Base-by-base conservation (phyloP, 1,284 basidiomycete genomes). In the Trichosporon sp. region DNA sequence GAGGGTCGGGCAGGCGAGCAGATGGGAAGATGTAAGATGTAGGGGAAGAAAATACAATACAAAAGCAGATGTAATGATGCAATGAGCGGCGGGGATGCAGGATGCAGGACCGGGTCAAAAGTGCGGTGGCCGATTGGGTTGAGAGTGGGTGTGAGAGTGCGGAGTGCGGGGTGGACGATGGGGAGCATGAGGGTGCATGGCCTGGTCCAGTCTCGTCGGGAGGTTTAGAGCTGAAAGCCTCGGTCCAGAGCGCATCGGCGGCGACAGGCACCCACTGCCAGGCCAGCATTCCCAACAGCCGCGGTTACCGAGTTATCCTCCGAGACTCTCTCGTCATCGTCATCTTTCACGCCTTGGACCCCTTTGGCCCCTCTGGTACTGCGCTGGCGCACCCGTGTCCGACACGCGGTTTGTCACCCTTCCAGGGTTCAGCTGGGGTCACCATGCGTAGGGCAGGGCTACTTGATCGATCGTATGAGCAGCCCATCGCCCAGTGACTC, bases 191-290 rank as follows among this genome's bases (percentile, higher is more conserved):
- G 16, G 16, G n/a, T 19, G 48, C 19, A 4, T 7, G 21, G 38
- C 10, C 8, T 10, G 38, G 10, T 3, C 10, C 21, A 7, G 51
- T 54, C 51, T 54, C 51, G 51, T 54, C 51, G 51, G 51, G 51
- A 54, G 51, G 51, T 11, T 54, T 54, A 54, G 51, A 54, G 51
- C 51, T 54, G 51, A 54, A 54, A 54, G 51, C 10, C 8, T 12
- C 10, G 38, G 38, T 3, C 8, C 38, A 40, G 38, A 40, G 38
- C 12, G 26, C 26, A 26, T 38, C 7, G 1, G 37, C 37, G 37
- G 37, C 7, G 37, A 38, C 37, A 38, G 37, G 37, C 37, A 38
- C 37, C 37, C 48, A 51, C 48, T 16, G 16, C 8, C 1, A 16
- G 19, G n/a, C 5, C 19, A 54, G 51, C 19, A 21, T 54, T 21